Evolutionary conservation across 352 stramenopile species (phyloP).

Genomic region (Aphanomyces astaci): DNA sequence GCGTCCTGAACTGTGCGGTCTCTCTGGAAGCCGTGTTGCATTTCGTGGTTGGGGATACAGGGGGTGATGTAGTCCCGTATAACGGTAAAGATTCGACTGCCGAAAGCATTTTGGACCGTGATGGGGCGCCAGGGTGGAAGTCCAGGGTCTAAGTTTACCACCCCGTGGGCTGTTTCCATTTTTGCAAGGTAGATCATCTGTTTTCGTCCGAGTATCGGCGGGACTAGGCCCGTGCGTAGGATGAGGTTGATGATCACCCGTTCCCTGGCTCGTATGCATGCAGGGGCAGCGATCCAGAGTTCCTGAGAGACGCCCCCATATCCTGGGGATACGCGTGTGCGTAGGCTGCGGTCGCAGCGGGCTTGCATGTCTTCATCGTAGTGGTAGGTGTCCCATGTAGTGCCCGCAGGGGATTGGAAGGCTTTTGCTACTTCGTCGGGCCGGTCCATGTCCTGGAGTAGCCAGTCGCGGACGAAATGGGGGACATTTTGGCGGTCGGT

Average conservation of each 20-base stretch:
- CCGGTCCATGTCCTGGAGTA: not conserved
- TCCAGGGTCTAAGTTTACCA: not conserved
- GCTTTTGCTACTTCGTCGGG: not conserved
- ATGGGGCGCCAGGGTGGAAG: too few relatives aligned
- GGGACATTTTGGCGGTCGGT: not conserved
- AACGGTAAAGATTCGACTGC: too few relatives aligned
- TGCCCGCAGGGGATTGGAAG: not conserved
- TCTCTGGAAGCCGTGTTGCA: too few relatives aligned
- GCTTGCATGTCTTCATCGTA: too few relatives aligned
- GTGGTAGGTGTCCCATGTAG: not conserved
- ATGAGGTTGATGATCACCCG: too few relatives aligned
- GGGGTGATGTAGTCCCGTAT: too few relatives aligned
- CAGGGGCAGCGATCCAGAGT: too few relatives aligned
- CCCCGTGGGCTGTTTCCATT: not conserved
- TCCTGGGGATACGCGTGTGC: not conserved
- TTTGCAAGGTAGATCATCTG: not conserved
- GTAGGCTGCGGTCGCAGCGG: not conserved
- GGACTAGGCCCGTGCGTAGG: not conserved
- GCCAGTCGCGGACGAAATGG: not conserved
- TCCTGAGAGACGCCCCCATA: not conserved
- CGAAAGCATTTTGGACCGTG: too few relatives aligned
- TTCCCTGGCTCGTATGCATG: too few relatives aligned
- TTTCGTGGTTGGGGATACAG: not conserved
- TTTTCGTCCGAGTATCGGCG: not conserved
- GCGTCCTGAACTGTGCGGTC: not conserved